phyloP scores from a whole-genome alignment of 208 protist genomes.

The Trypanosoma cruzi region DNA sequence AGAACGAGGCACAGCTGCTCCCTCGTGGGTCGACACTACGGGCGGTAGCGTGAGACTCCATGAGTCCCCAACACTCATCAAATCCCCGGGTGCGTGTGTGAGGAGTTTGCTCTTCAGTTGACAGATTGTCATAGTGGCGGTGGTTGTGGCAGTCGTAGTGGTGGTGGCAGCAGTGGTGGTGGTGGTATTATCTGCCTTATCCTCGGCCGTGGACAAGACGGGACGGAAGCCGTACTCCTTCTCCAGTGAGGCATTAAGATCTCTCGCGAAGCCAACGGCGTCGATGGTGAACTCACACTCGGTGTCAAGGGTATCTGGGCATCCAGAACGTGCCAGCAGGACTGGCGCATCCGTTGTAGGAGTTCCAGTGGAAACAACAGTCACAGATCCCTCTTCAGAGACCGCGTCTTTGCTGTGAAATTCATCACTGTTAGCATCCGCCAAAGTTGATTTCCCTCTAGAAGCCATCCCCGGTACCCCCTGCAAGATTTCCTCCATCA shows the following conservation, averaged over 20 bases:
- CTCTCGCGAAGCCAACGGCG: conserved; percentile 61
- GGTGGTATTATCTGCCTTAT: conserved; percentile 31
- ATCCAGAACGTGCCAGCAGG: not conserved
- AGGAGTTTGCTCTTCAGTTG: conserved; percentile 28
- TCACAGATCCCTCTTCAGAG: not conserved
- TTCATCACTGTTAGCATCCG: not conserved
- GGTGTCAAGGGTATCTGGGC: not conserved
- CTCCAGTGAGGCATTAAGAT: conserved; percentile 73
- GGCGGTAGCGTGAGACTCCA: conserved; percentile 2
- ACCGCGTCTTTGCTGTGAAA: not conserved
- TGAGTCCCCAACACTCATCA: not conserved
- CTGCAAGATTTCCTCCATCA: conserved; percentile 64
- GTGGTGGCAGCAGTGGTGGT: conserved; percentile 28
- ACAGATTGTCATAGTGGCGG: conserved; percentile 16
- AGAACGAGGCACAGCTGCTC: not conserved
- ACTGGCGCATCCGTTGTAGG: not conserved
- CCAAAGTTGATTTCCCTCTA: not conserved
- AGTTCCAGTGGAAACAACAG: not conserved
- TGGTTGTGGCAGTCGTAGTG: too few relatives aligned
- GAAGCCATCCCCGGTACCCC: conserved; percentile 9
- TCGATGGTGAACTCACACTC: conserved; percentile 69
- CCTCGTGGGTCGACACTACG: not conserved
- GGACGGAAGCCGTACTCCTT: conserved; percentile 79
- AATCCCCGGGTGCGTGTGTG: conserved; percentile 43
- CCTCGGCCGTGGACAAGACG: conserved; percentile 20